These are phyloP conservation scores for Lithocarpus polystachyus DNA, from an alignment of 306 rosid species.

Conservation along the genomic window DNA sequence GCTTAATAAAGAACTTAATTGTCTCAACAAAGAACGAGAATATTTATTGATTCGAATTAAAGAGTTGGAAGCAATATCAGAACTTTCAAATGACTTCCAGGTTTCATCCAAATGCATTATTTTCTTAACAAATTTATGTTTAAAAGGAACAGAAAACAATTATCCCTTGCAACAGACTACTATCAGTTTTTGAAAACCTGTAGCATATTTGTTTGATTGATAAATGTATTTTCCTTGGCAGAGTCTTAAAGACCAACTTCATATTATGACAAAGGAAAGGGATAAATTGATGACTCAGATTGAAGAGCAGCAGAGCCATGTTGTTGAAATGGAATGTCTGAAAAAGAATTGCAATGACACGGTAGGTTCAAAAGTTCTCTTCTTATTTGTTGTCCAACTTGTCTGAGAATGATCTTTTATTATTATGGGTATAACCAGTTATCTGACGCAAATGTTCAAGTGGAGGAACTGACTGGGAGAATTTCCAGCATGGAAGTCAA, in stretches of 20 bases:
- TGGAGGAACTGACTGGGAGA: constrained; percentile 51
- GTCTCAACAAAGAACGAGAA: constrained; percentile 27
- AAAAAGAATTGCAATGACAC: constrained; percentile 38
- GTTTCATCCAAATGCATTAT: constrained; percentile 28
- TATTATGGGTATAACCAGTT: constrained; percentile 38
- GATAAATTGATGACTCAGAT: constrained; percentile 45
- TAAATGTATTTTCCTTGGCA: constrained; percentile 26
- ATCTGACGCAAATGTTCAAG: constrained; percentile 40
- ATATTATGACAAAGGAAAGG: constrained; percentile 47
- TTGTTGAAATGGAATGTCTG: constrained; percentile 38
- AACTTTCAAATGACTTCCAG: constrained; percentile 38
- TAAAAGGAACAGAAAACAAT: constrained; percentile 2
- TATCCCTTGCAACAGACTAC: constrained; percentile 2
- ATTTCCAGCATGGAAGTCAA: constrained; percentile 54
- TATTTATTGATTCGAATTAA: constrained; percentile 21
- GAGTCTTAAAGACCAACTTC: constrained; percentile 49
- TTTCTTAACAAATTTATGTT: not conserved
- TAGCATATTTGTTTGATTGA: constrained; percentile 19
- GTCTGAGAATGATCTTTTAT: not conserved
- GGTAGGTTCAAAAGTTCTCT: constrained; percentile 36
- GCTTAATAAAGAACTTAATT: constrained; percentile 23
- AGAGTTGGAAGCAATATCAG: constrained; percentile 28
- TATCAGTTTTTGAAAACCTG: not conserved
- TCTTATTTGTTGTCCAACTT: constrained; percentile 13
- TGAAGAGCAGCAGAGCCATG: constrained; percentile 49